Evolutionary conservation across 2,329 filamentous ascomycete species (phyloP).

Genomic region (Curvularia spicifera): DNA sequence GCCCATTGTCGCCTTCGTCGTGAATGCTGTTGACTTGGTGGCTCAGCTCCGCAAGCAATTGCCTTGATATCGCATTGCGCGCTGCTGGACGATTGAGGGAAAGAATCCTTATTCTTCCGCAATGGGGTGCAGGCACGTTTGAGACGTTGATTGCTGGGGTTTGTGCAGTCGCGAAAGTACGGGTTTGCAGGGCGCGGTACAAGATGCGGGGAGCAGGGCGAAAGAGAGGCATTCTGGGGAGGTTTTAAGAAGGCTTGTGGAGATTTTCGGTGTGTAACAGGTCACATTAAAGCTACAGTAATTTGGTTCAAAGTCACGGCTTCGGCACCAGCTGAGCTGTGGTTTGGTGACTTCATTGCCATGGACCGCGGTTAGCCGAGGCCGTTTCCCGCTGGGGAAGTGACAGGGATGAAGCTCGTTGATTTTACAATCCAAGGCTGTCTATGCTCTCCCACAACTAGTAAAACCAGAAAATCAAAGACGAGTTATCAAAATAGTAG

Average conservation of each 20-base stretch:
- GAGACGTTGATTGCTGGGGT: slow-evolving; percentile 70
- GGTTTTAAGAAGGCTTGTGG: neutral
- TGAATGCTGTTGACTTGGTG: slow-evolving; percentile 76
- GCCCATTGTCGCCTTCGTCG: slow-evolving; percentile 60
- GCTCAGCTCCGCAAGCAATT: slow-evolving; percentile 74
- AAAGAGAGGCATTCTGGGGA: slow-evolving; percentile 33
- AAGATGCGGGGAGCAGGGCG: slow-evolving; percentile 30
- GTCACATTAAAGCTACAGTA: neutral
- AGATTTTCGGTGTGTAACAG: neutral
- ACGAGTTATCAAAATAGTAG: too few relatives aligned
- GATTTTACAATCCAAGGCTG: neutral
- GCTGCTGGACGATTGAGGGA: slow-evolving; percentile 84
- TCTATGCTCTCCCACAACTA: too few relatives aligned
- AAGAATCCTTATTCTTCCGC: slow-evolving; percentile 85
- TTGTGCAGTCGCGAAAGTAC: slow-evolving; percentile 52
- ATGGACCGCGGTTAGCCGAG: slow-evolving; percentile 29
- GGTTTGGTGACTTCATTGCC: slow-evolving; percentile 10
- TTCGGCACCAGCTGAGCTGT: slow-evolving; percentile 1
- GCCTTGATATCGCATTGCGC: slow-evolving; percentile 87
- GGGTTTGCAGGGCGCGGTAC: slow-evolving; percentile 33
- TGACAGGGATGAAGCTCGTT: neutral
- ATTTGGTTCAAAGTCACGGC: slow-evolving; percentile 1
- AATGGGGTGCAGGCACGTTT: slow-evolving; percentile 76
- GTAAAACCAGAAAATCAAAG: too few relatives aligned
- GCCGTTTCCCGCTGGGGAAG: slow-evolving; percentile 4